Evolutionary conservation across 2,329 filamentous ascomycete genomes (phyloP), one percentile per base, ranked within the genome.

Genomic region (Penicillium sp.): DNA sequence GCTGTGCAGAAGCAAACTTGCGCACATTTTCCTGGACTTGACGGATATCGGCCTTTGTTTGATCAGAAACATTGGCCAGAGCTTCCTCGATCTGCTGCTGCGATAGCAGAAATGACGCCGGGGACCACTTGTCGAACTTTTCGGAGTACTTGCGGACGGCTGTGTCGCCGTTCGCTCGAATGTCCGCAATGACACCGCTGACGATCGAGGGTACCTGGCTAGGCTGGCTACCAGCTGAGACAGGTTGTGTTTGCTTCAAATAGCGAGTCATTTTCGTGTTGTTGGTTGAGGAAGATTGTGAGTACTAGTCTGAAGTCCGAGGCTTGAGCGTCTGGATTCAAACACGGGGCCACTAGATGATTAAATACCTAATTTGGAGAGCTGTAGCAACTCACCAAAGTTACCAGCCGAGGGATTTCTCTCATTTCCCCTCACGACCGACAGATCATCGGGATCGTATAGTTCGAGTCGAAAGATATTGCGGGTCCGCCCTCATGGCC

Each of bases 81-180:
- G 74, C 71, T 1, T 74, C 66, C 10, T 78, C 65, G 38, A 83
- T 82, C 16, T 82, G 71, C 1, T 60, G 60, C 2, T 66, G 51
- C 0, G 78, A 80, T 3, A 83, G 74, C 56, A 76, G 79, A 71
- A 82, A 83, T 1, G 73, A 75, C 1, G 63, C 34, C 0, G 81
- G 81, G 1, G 73, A 73, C 81, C 81, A 84, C 53, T 79, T 78
- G 64, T 83, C 81, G 53, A 83, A 84, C 57, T 81, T 79, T 49
- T 81, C 75, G 1, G 77, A 80, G 63, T 82, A 83, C 1, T 59
- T 62, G 2, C 78, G 70, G 4, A 83, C 79, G 0, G 81, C 80
- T 1, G 62, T 56, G 54, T 84, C 81, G 3, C 81, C 81, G 21
- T 79, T 73, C 4, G 55, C 51, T 0, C 77, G 72, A 54, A 83